Percentiles rank a stretch among this genome's conserved stretches.
Evolutionary conservation across 2,329 filamentous ascomycete genomes (phyloP).

Genomic region (Apiospora pterosperma): DNA sequence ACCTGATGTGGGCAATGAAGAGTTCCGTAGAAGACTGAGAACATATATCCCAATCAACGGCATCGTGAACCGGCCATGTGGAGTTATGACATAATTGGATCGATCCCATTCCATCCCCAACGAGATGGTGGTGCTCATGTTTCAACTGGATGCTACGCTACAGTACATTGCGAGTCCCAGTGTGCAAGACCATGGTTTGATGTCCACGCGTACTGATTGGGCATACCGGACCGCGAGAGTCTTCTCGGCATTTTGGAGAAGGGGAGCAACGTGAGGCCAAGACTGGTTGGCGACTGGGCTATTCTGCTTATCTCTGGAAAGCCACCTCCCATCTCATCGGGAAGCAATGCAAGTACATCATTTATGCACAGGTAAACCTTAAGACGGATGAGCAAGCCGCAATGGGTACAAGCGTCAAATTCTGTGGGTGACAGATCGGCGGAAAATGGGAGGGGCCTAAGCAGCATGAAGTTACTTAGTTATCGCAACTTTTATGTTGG

Average conservation of each 20-base stretch:
- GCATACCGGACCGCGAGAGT: neutral
- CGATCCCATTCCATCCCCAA: neutral
- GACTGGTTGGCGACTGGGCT: neutral
- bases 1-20: neutral
- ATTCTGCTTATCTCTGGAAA: neutral
- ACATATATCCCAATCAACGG: neutral
- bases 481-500: slow-evolving; percentile 1
- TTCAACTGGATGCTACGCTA: slow-evolving; percentile 2
- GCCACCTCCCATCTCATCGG: neutral
- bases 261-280: neutral
- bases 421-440: slow-evolving; percentile 1
- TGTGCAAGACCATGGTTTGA: neutral
- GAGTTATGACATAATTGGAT: slow-evolving; percentile 6
- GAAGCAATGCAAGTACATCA: neutral
- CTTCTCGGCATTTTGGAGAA: neutral
- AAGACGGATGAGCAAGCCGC: neutral
- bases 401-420: neutral
- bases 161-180: neutral
- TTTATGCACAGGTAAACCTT: neutral
- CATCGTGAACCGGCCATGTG: neutral
- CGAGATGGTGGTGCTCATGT: neutral
- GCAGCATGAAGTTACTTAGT: too few relatives aligned
- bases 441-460: neutral
- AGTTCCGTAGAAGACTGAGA: neutral
- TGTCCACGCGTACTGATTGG: neutral